Evolutionary conservation across 2,329 filamentous ascomycete species (phyloP).

Genomic region (Hypoxylon sp.): DNA sequence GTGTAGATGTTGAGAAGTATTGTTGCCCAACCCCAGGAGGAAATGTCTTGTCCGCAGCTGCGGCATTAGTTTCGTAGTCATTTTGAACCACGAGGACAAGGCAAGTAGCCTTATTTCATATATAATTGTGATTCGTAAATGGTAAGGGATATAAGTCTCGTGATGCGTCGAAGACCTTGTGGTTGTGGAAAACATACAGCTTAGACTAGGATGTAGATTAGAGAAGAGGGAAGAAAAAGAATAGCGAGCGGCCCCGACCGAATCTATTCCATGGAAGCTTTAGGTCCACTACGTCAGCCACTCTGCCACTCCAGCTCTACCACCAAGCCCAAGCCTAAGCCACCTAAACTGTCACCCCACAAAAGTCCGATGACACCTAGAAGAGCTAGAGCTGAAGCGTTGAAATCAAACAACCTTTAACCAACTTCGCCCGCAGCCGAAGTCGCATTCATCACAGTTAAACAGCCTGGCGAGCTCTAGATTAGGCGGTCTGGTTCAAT

Average conservation of each 20-base stretch:
- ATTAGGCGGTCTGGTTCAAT: slow-evolving; percentile 25
- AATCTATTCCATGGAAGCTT: too few species aligned
- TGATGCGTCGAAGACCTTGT: too few species aligned
- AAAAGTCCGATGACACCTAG: slow-evolving; percentile 21
- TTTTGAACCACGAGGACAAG: too few species aligned
- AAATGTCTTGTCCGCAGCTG: background rate
- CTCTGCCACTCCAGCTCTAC: background rate
- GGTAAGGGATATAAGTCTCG: too few species aligned
- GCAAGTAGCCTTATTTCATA: too few species aligned
- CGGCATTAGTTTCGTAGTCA: too few species aligned
- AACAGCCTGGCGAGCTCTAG: background rate
- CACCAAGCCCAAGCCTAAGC: too few species aligned
- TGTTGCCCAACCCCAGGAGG: slow-evolving; percentile 20
- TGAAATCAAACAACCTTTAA: background rate
- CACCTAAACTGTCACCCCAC: slow-evolving; percentile 28
- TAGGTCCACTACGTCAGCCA: slow-evolving; percentile 9
- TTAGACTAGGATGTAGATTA: too few species aligned
- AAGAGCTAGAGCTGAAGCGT: slow-evolving; percentile 1
- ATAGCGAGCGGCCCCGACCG: too few species aligned
- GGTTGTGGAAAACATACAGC: too few species aligned
- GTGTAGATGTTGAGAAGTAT: slow-evolving; percentile 26
- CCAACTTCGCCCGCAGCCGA: slow-evolving; percentile 21
- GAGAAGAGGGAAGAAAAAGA: too few species aligned
- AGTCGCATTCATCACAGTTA: slow-evolving; percentile 26
- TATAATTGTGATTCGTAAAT: too few species aligned